A percentile compares a stretch with the other conserved stretches of the same genome.
Evolutionary conservation across 495 filamentous ascomycete species (phyloP).

Genomic region (Penicillium arizonense): DNA sequence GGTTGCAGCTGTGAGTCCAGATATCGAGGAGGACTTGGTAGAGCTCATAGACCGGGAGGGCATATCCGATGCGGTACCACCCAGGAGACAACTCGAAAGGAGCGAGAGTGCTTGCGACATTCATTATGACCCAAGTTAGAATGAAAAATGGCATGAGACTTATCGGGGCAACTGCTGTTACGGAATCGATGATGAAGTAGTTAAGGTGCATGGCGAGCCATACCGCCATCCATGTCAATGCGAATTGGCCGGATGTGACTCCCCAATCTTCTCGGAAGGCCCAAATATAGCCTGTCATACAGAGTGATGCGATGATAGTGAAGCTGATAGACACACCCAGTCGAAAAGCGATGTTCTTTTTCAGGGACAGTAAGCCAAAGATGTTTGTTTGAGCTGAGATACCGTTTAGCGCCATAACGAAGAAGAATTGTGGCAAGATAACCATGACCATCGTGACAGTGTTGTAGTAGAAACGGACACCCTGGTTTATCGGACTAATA

Average conservation of each 20-base stretch:
- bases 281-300: slow-evolving; percentile 42
- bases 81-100: slow-evolving; percentile 39
- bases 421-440: slow-evolving; percentile 51
- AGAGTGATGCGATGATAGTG: slow-evolving; percentile 38
- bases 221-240: slow-evolving; percentile 37
- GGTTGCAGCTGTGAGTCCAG: slow-evolving; percentile 46
- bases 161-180: slow-evolving; percentile 33
- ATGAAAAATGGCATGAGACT: slow-evolving; percentile 39
- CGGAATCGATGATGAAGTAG: slow-evolving; percentile 41
- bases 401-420: slow-evolving; percentile 32
- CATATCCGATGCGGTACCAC: slow-evolving; percentile 45
- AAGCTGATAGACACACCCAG: slow-evolving; percentile 34
- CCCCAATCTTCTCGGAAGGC: slow-evolving; percentile 42
- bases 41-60: slow-evolving; percentile 40
- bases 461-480: slow-evolving; percentile 42
- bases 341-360: slow-evolving; percentile 38
- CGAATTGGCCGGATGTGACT: slow-evolving; percentile 40
- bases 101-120: slow-evolving; percentile 37
- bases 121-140: slow-evolving; percentile 43
- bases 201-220: slow-evolving; percentile 48
- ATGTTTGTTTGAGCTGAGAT: slow-evolving; percentile 37
- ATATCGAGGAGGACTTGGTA: slow-evolving; percentile 41
- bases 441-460: slow-evolving; percentile 41
- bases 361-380: slow-evolving; percentile 26
- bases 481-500: slow-evolving; percentile 40